Evolutionary conservation across 2,329 filamentous ascomycete genomes (phyloP).

Genomic region (Fusarium humuli): DNA sequence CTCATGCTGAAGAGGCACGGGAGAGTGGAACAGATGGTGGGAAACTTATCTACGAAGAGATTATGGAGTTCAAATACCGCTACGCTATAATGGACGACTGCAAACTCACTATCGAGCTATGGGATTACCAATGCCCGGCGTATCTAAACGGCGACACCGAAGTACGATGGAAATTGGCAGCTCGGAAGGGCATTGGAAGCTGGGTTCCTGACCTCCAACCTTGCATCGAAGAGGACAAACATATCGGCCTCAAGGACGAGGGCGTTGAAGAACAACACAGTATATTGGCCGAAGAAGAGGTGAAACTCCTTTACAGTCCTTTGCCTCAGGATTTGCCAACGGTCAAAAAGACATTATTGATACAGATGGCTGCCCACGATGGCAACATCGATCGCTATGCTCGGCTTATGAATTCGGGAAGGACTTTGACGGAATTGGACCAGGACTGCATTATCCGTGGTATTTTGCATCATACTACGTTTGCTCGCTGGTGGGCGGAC

Average conservation of each 20-base stretch:
- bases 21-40: slow-evolving; percentile 7
- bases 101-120: not conserved
- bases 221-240: slow-evolving; percentile 22
- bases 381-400: slow-evolving; percentile 14
- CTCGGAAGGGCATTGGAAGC: not conserved
- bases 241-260: not conserved
- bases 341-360: slow-evolving; percentile 2
- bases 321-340: slow-evolving; percentile 10
- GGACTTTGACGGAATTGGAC: not conserved
- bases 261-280: not conserved
- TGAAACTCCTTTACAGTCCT: not conserved
- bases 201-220: not conserved
- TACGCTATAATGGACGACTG: slow-evolving; percentile 19
- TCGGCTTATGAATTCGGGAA: not conserved
- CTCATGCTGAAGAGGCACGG: slow-evolving; percentile 17
- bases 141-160: slow-evolving; percentile 16
- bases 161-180: slow-evolving; percentile 1
- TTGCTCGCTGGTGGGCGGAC: slow-evolving; percentile 15
- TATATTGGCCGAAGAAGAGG: not conserved
- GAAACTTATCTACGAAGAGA: slow-evolving; percentile 10
- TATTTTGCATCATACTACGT: slow-evolving; percentile 9
- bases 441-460: not conserved
- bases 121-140: not conserved
- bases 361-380: slow-evolving; percentile 19
- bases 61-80: slow-evolving; percentile 2